Evolutionary conservation across 2,329 filamentous ascomycete species (phyloP).

Genomic region (Epichloe scottii): DNA sequence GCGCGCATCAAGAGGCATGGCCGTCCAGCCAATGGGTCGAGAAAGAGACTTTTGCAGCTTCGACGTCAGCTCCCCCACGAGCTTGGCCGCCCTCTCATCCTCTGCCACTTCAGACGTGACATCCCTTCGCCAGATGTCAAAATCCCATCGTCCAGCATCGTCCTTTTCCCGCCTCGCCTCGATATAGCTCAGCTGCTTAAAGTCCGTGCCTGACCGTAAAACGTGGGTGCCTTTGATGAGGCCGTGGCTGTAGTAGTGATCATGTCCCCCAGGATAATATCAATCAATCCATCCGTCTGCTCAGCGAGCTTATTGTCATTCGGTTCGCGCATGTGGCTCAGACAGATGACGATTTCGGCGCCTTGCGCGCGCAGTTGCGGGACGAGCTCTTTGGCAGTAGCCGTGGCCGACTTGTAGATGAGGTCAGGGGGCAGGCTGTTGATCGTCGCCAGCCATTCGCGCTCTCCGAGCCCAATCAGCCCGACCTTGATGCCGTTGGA

Average conservation of each 20-base stretch:
- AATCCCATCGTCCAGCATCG: conserved; percentile 51
- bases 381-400: conserved; percentile 63
- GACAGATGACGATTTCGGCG: conserved; percentile 68
- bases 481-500: conserved; percentile 81
- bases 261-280: conserved; percentile 84
- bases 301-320: conserved; percentile 80
- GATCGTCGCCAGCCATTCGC: conserved; percentile 83
- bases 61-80: conserved; percentile 58
- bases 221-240: conserved; percentile 71
- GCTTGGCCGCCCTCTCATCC: conserved; percentile 44
- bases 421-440: conserved; percentile 74
- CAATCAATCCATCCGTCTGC: conserved; percentile 60
- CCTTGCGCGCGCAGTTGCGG: conserved; percentile 62
- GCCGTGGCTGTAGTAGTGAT: conserved; percentile 75
- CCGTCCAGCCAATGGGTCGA: conserved; percentile 73
- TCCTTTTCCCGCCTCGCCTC: conserved; percentile 52
- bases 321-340: conserved; percentile 78
- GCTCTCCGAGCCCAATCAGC: conserved; percentile 72
- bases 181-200: conserved; percentile 84
- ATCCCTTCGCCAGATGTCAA: conserved; percentile 65
- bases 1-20: conserved; percentile 69
- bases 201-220: conserved; percentile 79
- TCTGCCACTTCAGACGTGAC: conserved; percentile 55
- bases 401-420: conserved; percentile 66
- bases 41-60: conserved; percentile 65